Conservation (phyloP, 208 protist genomes). For the Phytomonas serpens region DNA sequence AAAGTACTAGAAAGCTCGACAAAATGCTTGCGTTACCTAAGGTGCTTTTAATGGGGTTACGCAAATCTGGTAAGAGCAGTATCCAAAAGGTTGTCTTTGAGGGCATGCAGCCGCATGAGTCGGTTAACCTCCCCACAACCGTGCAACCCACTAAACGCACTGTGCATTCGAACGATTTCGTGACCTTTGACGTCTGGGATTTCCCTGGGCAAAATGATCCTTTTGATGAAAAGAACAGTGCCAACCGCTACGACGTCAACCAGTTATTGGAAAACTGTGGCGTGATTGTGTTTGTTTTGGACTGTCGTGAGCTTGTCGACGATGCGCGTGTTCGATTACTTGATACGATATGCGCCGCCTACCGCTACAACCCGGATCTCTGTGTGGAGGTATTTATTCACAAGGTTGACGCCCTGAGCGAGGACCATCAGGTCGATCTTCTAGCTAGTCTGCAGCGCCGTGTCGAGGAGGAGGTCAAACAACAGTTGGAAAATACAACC, state of each 20-base stretch:
- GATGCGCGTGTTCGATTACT: constrained; percentile 66
- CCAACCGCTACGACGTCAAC: constrained; percentile 42
- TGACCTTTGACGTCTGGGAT: constrained; percentile 90
- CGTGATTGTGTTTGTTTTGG: constrained; percentile 85
- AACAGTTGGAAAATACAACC: constrained; percentile 54
- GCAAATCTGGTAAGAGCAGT: constrained; percentile 87
- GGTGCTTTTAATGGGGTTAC: constrained; percentile 81
- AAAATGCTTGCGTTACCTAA: constrained; percentile 52
- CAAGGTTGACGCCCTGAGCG: constrained; percentile 83
- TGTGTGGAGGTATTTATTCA: constrained; percentile 87
- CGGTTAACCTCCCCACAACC: constrained; percentile 67
- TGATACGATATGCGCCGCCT: constrained; percentile 72
- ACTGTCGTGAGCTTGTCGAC: constrained; percentile 80
- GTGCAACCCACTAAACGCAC: constrained; percentile 70
- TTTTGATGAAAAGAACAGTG: constrained; percentile 51
- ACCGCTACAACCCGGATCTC: constrained; percentile 63
- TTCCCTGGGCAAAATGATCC: constrained; percentile 86
- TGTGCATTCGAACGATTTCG: constrained; percentile 80
- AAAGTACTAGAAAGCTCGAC: background rate
- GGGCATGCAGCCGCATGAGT: constrained; percentile 83
- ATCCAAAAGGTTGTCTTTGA: constrained; percentile 90
- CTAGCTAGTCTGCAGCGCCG: constrained; percentile 68
- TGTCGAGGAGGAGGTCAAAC: constrained; percentile 70
- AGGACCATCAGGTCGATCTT: constrained; percentile 80
- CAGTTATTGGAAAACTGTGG: constrained; percentile 79